Base-by-base conservation (phyloP, 306 rosid genomes). In the Quercus dentata region DNA sequence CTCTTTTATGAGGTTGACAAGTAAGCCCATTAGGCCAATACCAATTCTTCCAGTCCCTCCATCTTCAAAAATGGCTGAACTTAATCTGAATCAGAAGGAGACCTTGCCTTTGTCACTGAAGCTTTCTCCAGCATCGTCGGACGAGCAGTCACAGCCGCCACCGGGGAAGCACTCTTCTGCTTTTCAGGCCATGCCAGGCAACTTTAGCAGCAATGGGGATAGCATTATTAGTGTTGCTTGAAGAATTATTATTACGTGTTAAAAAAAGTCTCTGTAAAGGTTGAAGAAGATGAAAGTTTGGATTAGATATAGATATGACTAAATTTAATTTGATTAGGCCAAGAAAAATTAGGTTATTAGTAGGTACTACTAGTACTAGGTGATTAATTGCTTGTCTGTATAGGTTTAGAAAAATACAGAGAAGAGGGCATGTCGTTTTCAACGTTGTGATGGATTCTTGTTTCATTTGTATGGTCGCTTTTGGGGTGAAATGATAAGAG, bases 221-320 rank as follows among this genome's bases (percentile, higher is more conserved):
- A 82, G 87, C 69, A 90, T 92, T 62, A 90, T 94, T 11, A 91
- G 90, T 55, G 98, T 94, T 80, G 97, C 97, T 74, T 94, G 84
- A 92, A 59, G 74, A 21, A 3, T 46, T 0, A 49, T 38, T 3
- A 68, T 41, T 41, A 76, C 35, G 64, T 69, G 76, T 5, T 72
- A 52, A 15, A 14, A 25, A 18, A 56, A 52, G 13, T 81, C 71
- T 62, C 17, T 83, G 86, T 82, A 83, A 82, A 80, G 76, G 73
- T 73, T 31, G 56, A 61, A 67, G 30, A 51, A 71, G 3, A 55
- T 54, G n/a, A 11, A 19, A 30, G 46, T 73, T 31, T 38, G 67
- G 69, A 82, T 73, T 85, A 54, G 52, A 69, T 61, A 56, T 76
- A 73, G 79, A 8, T 56, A 55, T 74, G 25, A 75, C 69, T 57